Base-by-base conservation (phyloP, 2,329 filamentous ascomycete species). In the Metarhizium rileyi region DNA sequence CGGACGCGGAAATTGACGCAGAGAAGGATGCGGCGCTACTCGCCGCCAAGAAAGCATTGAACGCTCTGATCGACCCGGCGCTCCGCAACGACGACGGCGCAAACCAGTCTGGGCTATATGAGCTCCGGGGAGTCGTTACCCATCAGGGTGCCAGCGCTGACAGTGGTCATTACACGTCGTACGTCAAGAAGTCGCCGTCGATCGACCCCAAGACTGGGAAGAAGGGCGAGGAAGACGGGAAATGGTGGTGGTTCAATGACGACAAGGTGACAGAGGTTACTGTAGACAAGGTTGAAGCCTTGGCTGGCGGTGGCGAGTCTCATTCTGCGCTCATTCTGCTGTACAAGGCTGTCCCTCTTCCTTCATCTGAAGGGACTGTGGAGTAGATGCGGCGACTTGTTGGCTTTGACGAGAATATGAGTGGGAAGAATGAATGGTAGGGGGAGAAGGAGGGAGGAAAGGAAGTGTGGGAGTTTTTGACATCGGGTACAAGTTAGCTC, bases 241-340 rank as follows among this genome's bases (percentile, higher is more conserved):
- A 90, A 61, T 98, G 93, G 93, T 98, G 93, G 91, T 98, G 93
- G 91, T 98, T 98, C 77, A 97, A 98, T 67, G 93, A 98, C 61
- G 91, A 98, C 64, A 94, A 90, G 72, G 93, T 98, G 30, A 83
- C 86, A 14, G 93, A 98, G 72, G 93, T 98, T 26, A 82, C 88
- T 16, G 75, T 81, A 25, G 91, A 97, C 60, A 93, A 95, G 74
- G 94, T 98, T 57, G 87, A 91, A 64, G 86, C 84, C 3, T 77
- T 98, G 47, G 80, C 90, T 46, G 94, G 93, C 52, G 93, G 94
- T 61, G 91, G 90, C 56, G 87, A 93, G 69, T 86, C 83, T 48
- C 87, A 93, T 67, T 90, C 86, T 46, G 87, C 87, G 26, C 76
- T 93, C 44, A 89, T 93, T 54, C 71, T 90, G 40, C 75, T 93